Percentiles rank a stretch among this genome's conserved stretches.
These are phyloP conservation scores for Exobasidium cylindrosporum DNA, from an alignment of 1,284 basidiomycete genomes.

Conservation along the genomic window DNA sequence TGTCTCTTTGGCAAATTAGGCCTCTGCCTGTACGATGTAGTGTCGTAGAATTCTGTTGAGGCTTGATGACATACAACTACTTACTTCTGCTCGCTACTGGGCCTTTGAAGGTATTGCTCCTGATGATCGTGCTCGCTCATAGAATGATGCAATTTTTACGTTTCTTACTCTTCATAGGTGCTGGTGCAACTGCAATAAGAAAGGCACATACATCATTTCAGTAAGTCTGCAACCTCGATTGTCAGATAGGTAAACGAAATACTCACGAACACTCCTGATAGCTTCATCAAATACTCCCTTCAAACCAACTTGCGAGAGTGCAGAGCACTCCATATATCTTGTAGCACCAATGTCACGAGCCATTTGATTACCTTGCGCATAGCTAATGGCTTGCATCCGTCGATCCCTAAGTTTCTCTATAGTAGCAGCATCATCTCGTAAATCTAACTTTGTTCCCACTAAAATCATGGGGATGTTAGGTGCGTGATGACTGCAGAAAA, in stretches of 20 bases:
- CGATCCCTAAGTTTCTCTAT: slow-evolving; percentile 90
- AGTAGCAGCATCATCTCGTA: slow-evolving; percentile 87
- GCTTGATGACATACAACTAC: too few species aligned
- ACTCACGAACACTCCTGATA: slow-evolving; percentile 44
- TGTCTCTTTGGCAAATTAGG: too few species aligned
- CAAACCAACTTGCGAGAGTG: slow-evolving; percentile 84
- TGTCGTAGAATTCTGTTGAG: too few species aligned
- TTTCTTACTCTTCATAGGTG: slow-evolving; percentile 50
- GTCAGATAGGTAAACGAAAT: not conserved
- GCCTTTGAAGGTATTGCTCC: too few species aligned
- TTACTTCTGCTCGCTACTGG: too few species aligned
- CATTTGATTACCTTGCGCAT: slow-evolving; percentile 85
- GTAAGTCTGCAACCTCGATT: not conserved
- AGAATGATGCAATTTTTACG: slow-evolving; percentile 52
- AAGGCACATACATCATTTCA: not conserved
- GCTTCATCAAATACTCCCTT: slow-evolving; percentile 55
- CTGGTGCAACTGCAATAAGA: slow-evolving; percentile 29
- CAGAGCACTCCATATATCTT: slow-evolving; percentile 95
- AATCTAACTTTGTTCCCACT: slow-evolving; percentile 95
- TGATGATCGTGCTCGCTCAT: slow-evolving; percentile 16
- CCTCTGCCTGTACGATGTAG: too few species aligned
- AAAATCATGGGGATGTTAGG: slow-evolving; percentile 87
- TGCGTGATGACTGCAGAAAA: slow-evolving; percentile 75
- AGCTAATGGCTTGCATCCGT: slow-evolving; percentile 89
- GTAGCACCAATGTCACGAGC: slow-evolving; percentile 83